Conservation (phyloP, 148 eudicot genomes). For the Spergularia bocconei region DNA sequence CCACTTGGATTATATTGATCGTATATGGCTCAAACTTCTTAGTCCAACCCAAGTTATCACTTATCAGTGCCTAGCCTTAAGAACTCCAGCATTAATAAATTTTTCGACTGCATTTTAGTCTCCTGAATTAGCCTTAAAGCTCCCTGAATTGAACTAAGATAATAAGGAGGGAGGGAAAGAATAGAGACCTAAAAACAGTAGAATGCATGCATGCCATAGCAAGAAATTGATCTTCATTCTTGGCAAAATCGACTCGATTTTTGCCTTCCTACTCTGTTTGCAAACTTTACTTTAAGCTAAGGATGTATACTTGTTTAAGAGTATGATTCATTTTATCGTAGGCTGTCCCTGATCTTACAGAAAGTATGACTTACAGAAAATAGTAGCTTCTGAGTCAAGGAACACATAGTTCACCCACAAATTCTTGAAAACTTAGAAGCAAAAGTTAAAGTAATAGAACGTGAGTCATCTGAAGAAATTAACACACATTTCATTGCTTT, state of each 20-base stretch:
- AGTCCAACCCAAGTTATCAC: no score
- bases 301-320: no score
- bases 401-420: conserved; percentile 17
- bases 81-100: no score
- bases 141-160: background rate
- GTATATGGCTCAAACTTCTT: no score
- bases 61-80: no score
- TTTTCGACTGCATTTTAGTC: no score
- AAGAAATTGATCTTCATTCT: conserved; percentile 26
- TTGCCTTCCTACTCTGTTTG: background rate
- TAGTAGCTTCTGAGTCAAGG: conserved; percentile 19
- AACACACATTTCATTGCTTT: no score
- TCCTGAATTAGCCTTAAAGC: background rate
- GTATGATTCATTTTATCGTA: conserved; percentile 6
- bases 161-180: background rate
- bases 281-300: no score
- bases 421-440: conserved; percentile 26
- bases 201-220: conserved; percentile 23
- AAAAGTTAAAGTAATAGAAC: conserved; percentile 3
- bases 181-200: conserved; percentile 26
- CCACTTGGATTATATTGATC: no score
- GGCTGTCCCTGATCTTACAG: background rate
- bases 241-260: background rate
- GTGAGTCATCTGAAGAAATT: background rate
- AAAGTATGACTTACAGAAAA: background rate